phyloP scores from a whole-genome alignment of 2,329 filamentous ascomycete genomes.

The Sporothrix curviconia region DNA sequence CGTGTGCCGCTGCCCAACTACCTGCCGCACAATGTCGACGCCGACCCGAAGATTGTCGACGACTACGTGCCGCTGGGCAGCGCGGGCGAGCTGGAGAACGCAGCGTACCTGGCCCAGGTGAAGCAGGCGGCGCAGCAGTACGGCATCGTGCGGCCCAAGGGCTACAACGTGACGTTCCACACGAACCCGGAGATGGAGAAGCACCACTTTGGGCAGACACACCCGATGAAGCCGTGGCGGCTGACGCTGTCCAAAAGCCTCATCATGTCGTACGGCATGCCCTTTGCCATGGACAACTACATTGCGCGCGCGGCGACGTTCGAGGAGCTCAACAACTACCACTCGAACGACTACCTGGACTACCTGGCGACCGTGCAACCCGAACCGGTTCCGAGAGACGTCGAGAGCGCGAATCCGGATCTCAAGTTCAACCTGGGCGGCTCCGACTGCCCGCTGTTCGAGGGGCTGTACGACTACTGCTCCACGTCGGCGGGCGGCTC shows the following conservation, averaged over 20 bases:
- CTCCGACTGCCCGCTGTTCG: slow-evolving; percentile 93
- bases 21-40: slow-evolving; percentile 47
- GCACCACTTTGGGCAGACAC: slow-evolving; percentile 92
- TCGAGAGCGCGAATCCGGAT: slow-evolving; percentile 57
- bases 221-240: slow-evolving; percentile 99
- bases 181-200: slow-evolving; percentile 91
- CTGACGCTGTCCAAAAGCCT: slow-evolving; percentile 91
- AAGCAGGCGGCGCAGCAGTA: slow-evolving; percentile 52
- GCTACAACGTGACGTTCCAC: slow-evolving; percentile 90
- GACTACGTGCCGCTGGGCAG: slow-evolving; percentile 46
- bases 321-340: slow-evolving; percentile 81
- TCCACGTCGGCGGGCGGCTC: slow-evolving; percentile 88
- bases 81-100: slow-evolving; percentile 49
- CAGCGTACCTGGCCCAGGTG: slow-evolving; percentile 51
- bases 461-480: slow-evolving; percentile 91
- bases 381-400: slow-evolving; percentile 55
- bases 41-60: slow-evolving; percentile 45
- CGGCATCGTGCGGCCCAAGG: slow-evolving; percentile 71
- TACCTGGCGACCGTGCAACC: slow-evolving; percentile 71
- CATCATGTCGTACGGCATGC: slow-evolving; percentile 90
- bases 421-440: slow-evolving; percentile 78
- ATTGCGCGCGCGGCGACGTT: slow-evolving; percentile 75
- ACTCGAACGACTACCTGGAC: slow-evolving; percentile 82
- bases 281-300: slow-evolving; percentile 94
- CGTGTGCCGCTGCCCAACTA: slow-evolving; percentile 55